These are phyloP conservation scores for Candida piceae DNA, from an alignment of 805 yeast genomes.

Conservation along the genomic window DNA sequence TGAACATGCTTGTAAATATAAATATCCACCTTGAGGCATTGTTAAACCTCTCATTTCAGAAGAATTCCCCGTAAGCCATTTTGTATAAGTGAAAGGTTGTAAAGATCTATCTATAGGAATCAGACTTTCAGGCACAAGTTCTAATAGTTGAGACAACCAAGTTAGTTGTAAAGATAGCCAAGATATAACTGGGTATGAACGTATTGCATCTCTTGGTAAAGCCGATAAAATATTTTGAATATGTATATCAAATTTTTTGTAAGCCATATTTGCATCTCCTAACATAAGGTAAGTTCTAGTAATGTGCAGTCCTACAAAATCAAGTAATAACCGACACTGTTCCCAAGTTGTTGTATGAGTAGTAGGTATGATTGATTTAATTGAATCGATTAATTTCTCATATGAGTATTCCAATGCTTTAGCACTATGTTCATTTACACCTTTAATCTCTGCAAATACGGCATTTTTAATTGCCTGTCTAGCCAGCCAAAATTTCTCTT, in stretches of 20 bases:
- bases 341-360: constrained; percentile 32
- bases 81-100: constrained; percentile 27
- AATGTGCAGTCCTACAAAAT: constrained; percentile 58
- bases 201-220: constrained; percentile 26
- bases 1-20: constrained; percentile 36
- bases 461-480: constrained; percentile 51
- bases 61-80: constrained; percentile 17
- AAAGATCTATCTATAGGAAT: constrained; percentile 33
- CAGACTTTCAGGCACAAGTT: constrained; percentile 38
- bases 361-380: constrained; percentile 24
- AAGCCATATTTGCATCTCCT: constrained; percentile 54
- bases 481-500: constrained; percentile 37
- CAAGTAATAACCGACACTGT: constrained; percentile 47
- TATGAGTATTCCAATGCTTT: constrained; percentile 49
- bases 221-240: constrained; percentile 43
- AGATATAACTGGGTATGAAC: constrained; percentile 27
- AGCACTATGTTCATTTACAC: constrained; percentile 41
- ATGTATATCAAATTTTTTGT: constrained; percentile 62
- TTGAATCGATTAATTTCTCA: constrained; percentile 40
- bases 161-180: constrained; percentile 66
- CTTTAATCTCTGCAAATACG: constrained; percentile 43
- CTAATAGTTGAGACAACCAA: constrained; percentile 58
- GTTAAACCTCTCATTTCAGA: constrained; percentile 18
- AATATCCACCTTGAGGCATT: constrained; percentile 40
- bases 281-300: constrained; percentile 54